A percentile compares a stretch with the other conserved stretches of the same genome.
phyloP scores from a whole-genome alignment of 1,284 basidiomycete genomes.

The Cutaneotrichosporon curvatum region DNA sequence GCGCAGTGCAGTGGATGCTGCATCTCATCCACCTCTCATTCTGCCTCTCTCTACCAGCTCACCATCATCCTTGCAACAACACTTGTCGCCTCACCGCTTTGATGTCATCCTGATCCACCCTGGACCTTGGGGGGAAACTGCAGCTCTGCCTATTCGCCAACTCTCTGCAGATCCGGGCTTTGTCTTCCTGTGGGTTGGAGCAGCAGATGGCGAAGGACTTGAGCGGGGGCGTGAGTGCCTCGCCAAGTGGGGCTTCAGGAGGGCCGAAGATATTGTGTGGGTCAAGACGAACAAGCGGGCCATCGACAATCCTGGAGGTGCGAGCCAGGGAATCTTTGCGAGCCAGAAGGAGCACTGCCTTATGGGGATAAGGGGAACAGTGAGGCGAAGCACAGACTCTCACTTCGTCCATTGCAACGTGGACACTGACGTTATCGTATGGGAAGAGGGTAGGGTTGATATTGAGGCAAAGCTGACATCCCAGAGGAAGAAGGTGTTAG shows the following conservation, averaged over 20 bases:
- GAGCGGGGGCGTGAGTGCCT: constrained; percentile 87
- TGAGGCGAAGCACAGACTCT: constrained; percentile 83
- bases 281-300: constrained; percentile 72
- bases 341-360: constrained; percentile 92
- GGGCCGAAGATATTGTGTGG: constrained; percentile 97
- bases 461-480: background rate
- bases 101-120: constrained; percentile 91
- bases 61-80: constrained; percentile 3
- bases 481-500: constrained; percentile 46
- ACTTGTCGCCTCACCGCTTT: constrained; percentile 53
- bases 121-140: constrained; percentile 64
- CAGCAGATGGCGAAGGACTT: constrained; percentile 79
- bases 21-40: constrained; percentile 40
- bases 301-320: background rate
- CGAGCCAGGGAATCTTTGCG: constrained; percentile 54
- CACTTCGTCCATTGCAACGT: constrained; percentile 99
- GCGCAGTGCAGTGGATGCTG: constrained; percentile 45
- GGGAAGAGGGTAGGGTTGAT: constrained; percentile 52
- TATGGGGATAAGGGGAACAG: constrained; percentile 97
- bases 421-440: constrained; percentile 94
- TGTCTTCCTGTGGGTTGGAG: constrained; percentile 94
- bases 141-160: constrained; percentile 71
- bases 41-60: constrained; percentile 18
- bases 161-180: constrained; percentile 88
- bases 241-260: constrained; percentile 86